A percentile compares a stretch with the other conserved stretches of the same genome.
These are phyloP conservation scores for Phytopythium oedochilum DNA, from an alignment of 352 stramenopile genomes.

Conservation along the genomic window DNA sequence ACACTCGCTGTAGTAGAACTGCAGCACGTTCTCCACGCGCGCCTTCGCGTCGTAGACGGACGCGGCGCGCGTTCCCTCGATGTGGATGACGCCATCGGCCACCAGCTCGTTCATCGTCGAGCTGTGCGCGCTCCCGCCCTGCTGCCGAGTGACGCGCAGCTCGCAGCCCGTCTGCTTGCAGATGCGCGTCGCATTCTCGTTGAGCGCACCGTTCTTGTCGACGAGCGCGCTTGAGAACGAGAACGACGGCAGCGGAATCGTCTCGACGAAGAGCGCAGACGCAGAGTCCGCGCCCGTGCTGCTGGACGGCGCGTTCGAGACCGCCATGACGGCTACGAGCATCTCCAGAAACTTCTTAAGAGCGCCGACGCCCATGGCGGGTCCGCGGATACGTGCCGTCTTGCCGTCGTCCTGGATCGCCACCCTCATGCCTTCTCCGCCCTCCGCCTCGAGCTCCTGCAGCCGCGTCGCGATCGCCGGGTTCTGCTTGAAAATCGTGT, in stretches of 20 bases:
- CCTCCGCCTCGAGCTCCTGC: conserved; percentile 69
- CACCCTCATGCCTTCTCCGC: conserved; percentile 59
- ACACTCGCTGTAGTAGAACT: conserved; percentile 72
- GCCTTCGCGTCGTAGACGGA: conserved; percentile 75
- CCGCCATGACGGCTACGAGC: conserved; percentile 31
- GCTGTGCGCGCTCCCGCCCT: background rate
- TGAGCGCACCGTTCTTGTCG: conserved; percentile 39
- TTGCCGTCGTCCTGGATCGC: conserved; percentile 64
- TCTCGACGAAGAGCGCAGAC: conserved; percentile 55
- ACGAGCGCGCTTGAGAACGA: conserved; percentile 49
- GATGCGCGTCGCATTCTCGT: conserved; percentile 74
- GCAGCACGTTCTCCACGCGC: conserved; percentile 65
- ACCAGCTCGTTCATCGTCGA: conserved; percentile 11
- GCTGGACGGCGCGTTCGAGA: background rate
- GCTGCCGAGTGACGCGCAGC: conserved; percentile 47
- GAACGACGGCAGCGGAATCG: conserved; percentile 45
- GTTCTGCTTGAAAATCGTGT: conserved; percentile 51
- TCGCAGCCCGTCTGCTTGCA: conserved; percentile 75
- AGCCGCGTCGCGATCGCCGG: conserved; percentile 50
- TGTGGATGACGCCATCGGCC: conserved; percentile 43
- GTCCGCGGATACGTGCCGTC: conserved; percentile 62
- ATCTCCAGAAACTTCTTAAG: conserved; percentile 77
- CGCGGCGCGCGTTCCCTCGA: conserved; percentile 53
- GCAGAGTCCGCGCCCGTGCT: background rate
- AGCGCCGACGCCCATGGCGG: conserved; percentile 56